Base-by-base conservation (phyloP, 352 stramenopile genomes). In the Globisporangium emineosum region DNA sequence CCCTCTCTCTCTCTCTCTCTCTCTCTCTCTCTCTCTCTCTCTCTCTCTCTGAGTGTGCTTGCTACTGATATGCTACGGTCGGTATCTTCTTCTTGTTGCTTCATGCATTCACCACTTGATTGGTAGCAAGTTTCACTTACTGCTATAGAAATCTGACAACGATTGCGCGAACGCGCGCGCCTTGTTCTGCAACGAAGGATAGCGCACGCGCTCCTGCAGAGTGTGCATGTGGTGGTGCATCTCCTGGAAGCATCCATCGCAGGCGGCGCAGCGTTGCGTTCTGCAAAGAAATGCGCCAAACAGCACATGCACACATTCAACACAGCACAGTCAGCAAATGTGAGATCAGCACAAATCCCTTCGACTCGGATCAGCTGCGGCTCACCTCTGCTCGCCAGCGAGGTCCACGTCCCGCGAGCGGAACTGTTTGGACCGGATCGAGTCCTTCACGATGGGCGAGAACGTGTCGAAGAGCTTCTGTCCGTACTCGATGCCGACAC, bases 381-480 rank as follows among this genome's bases (percentile, higher is more conserved):
- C 13, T 15, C 66, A 94, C 83, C 83, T 62, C 54, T 93, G 81
- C 74, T 94, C 84, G 5, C 75, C 81, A 5, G 86, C 86, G 10
- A 94, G 72, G 55, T 92, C 86, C 49, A 92, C 79, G 40, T 83
- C 77, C 2, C 81, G 73, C 19, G 70, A 81, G 21, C 74, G 78
- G 21, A 79, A 83, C 53, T 78, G 76, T 10, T 68, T 72, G 1
- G 76, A 73, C 49, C 88, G 75, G 57, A 78, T 69, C 45, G 73
- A 66, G 50, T 92, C 83, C 57, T 88, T 88, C 25, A 94, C 75
- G 47, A 93, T 77, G 8, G 81, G 77, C 5, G 77, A 81, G 61
- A 94, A 94, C n/a, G 78, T 78, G 50, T 88, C 70, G 43, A 93
- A 86, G 7, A 94, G 69, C 43, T 84, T 76, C 37, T 89, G 81